These are phyloP conservation scores for Aspergillus quadricinctus DNA, from an alignment of 2,329 filamentous ascomycete genomes.

Conservation along the genomic window DNA sequence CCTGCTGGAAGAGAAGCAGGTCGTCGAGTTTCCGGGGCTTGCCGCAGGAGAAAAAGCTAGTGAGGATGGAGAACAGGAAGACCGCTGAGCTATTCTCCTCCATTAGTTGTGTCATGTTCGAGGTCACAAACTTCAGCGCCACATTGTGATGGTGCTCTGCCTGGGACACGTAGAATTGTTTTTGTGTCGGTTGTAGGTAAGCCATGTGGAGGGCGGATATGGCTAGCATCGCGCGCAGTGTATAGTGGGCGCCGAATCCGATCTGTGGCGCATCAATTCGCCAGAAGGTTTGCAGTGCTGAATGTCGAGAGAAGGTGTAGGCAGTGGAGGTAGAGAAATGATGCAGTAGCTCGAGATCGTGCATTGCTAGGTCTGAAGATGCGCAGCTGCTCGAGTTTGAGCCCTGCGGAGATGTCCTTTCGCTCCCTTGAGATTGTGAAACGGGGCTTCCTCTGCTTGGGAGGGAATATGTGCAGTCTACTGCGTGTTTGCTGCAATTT, in stretches of 20 bases:
- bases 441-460: neutral
- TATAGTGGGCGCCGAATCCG: constrained; percentile 45
- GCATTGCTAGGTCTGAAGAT: constrained; percentile 19
- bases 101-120: constrained; percentile 30
- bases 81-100: constrained; percentile 33
- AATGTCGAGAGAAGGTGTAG: constrained; percentile 44
- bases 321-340: constrained; percentile 50
- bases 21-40: constrained; percentile 31
- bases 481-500: constrained; percentile 22
- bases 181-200: constrained; percentile 31
- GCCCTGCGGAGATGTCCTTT: neutral
- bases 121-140: constrained; percentile 27
- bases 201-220: constrained; percentile 50
- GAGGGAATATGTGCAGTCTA: constrained; percentile 16
- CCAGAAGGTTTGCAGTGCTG: constrained; percentile 44
- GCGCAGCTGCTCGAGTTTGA: neutral
- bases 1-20: constrained; percentile 32
- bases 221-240: constrained; percentile 48
- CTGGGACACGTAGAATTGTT: constrained; percentile 37
- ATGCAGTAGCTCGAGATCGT: constrained; percentile 52
- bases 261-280: constrained; percentile 46
- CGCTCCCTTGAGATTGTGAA: neutral
- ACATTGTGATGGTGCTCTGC: constrained; percentile 36
- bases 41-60: constrained; percentile 35
- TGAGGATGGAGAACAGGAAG: constrained; percentile 39